Conservation (phyloP, 1,139 yeast genomes). For the Meyerozyma elateridarum region DNA sequence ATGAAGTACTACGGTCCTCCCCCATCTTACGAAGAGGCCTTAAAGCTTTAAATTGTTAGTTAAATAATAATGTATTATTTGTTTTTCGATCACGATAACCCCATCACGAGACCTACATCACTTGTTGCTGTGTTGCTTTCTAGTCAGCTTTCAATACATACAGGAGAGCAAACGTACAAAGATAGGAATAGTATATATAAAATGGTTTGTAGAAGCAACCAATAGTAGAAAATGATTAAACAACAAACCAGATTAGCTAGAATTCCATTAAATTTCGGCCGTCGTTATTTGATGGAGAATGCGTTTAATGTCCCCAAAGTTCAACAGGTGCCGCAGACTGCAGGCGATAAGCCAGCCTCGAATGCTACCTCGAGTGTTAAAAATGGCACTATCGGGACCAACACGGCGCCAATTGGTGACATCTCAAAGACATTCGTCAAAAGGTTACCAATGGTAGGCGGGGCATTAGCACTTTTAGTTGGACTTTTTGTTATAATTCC, state of each 20-base stretch:
- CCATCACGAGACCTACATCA: neutral
- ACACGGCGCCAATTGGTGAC: slow-evolving; percentile 11
- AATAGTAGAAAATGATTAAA: neutral
- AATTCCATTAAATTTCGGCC: neutral
- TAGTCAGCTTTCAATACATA: no score
- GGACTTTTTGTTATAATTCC: slow-evolving; percentile 17
- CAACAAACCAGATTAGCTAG: neutral
- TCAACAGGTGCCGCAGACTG: slow-evolving; percentile 4
- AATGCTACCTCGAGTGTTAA: slow-evolving; percentile 8
- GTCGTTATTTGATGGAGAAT: slow-evolving; percentile 8
- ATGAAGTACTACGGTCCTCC: slow-evolving; percentile 57
- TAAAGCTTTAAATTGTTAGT: slow-evolving; percentile 27
- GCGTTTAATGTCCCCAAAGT: slow-evolving; percentile 9
- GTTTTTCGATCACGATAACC: neutral
- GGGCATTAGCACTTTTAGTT: slow-evolving; percentile 11
- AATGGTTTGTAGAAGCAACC: slow-evolving; percentile 1
- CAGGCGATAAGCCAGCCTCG: slow-evolving; percentile 6
- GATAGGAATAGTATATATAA: neutral
- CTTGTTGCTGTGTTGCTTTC: no score
- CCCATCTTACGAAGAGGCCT: slow-evolving; percentile 48
- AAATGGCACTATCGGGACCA: slow-evolving; percentile 9
- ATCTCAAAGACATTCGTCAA: slow-evolving; percentile 8
- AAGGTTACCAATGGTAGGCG: slow-evolving; percentile 14
- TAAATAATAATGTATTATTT: slow-evolving; percentile 2
- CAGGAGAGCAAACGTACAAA: slow-evolving; percentile 4